Conservation (phyloP, 108 stramenopile species). For the Cylindrotheca fusiformis region DNA sequence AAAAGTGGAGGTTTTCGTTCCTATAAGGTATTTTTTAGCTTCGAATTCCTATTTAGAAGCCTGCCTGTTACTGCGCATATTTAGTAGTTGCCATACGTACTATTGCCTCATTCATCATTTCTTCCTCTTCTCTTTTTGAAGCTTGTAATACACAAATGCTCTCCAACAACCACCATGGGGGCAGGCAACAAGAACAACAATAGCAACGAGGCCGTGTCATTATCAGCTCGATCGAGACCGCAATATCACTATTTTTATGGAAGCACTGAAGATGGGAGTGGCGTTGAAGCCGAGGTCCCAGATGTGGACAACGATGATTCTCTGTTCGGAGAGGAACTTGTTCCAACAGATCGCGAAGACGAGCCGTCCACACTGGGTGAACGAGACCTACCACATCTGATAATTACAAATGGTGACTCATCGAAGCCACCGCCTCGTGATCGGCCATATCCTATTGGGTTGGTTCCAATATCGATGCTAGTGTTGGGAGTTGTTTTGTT, state of each 20-base stretch:
- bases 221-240: constrained; percentile 9
- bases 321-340: constrained; percentile 36
- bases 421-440: neutral
- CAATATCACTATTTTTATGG: constrained; percentile 51
- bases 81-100: too few relatives aligned
- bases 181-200: too few relatives aligned
- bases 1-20: too few relatives aligned
- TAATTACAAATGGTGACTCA: constrained; percentile 20
- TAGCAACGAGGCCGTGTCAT: neutral
- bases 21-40: too few relatives aligned
- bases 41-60: too few relatives aligned
- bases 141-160: too few relatives aligned
- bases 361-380: constrained; percentile 10
- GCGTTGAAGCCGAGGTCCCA: neutral
- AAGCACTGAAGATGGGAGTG: constrained; percentile 11
- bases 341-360: constrained; percentile 44
- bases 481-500: constrained; percentile 4
- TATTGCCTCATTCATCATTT: too few relatives aligned
- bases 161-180: too few relatives aligned
- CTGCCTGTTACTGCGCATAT: too few relatives aligned
- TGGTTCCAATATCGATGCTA: constrained; percentile 14
- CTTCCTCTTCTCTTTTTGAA: too few relatives aligned
- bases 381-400: constrained; percentile 23
- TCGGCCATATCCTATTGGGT: neutral
- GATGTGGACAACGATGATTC: constrained; percentile 33